A percentile compares a stretch with the other conserved stretches of the same genome.
Evolutionary conservation across 345 rosid species (phyloP).

Genomic region (Excoecaria agallocha): DNA sequence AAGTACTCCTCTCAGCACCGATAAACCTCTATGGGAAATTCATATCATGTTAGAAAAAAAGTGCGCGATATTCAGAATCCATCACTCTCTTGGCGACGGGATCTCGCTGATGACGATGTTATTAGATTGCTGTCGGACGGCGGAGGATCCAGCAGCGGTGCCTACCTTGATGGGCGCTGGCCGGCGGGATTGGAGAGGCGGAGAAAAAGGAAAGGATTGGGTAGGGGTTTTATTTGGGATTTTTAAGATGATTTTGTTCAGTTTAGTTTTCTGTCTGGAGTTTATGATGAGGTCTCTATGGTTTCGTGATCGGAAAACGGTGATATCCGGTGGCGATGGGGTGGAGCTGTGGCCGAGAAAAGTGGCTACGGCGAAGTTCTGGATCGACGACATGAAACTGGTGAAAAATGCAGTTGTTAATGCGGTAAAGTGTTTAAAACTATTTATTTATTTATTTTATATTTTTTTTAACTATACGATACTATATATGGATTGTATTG

Average conservation of each 20-base stretch:
- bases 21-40: slow-evolving; percentile 63
- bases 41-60: slow-evolving; percentile 37
- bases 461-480: background rate
- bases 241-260: slow-evolving; percentile 37
- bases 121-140: slow-evolving; percentile 37
- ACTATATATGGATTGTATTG: no score
- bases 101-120: slow-evolving; percentile 54
- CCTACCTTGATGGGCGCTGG: slow-evolving; percentile 24
- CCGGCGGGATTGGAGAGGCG: background rate
- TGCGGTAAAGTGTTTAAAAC: slow-evolving; percentile 28
- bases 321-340: slow-evolving; percentile 52
- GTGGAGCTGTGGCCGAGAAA: slow-evolving; percentile 71
- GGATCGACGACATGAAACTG: slow-evolving; percentile 48
- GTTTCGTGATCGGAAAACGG: slow-evolving; percentile 41
- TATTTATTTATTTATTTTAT: no score
- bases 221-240: slow-evolving; percentile 6
- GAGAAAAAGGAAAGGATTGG: slow-evolving; percentile 14
- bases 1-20: slow-evolving; percentile 31
- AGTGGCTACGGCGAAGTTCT: slow-evolving; percentile 45
- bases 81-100: slow-evolving; percentile 64
- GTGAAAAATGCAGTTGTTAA: slow-evolving; percentile 43
- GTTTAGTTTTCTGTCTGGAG: slow-evolving; percentile 31
- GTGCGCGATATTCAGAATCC: slow-evolving; percentile 44
- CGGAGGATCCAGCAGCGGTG: slow-evolving; percentile 30
- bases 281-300: slow-evolving; percentile 35